Base-by-base conservation (phyloP, 805 yeast genomes). In the Teunomyces kruisii region DNA sequence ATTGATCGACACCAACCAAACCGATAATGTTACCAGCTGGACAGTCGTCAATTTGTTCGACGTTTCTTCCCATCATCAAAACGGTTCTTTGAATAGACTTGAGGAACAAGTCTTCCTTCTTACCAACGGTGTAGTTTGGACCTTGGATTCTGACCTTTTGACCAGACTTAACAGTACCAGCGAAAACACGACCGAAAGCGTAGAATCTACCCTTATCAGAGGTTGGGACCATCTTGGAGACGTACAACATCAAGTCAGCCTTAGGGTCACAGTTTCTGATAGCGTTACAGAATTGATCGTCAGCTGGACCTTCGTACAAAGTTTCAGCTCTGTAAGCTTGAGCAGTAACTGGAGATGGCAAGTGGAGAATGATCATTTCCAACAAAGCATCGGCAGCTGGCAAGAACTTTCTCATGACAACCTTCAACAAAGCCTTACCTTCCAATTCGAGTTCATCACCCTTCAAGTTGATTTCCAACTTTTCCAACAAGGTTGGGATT, bases 11-110 rank as follows among this genome's bases (percentile, higher is more conserved):
- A 91, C 99, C 99, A 68, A 92, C 98, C 75, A 92, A 81, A 90
- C 98, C 99, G 72, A 91, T 84, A 86, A 92, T 92, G 96, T 92
- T 92, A 88, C 99, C 99, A 65, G 98, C 97, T 74, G 99, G 98
- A 81, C 96, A 88, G 81, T 92, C 98, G 68, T 92, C 98, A 68
- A 92, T 92, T 72, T 92, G 89, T 84, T 92, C 99, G 68, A 88
- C 95, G 75, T 80, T 76, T 81, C 97, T 88, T 75, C 99, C 99
- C 99, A 92, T 92, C 99, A 92, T 92, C 72, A 92, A 83, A 67
- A 92, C 99, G 66, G 96, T 94, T 85, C 99, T 92, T 84, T 92
- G 99, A 69, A 92, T 80, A 64, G 97, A 87, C 86, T 92, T 92
- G 72, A 92, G 59, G 90, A 92, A 94, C 67, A 92, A 81, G 70